A percentile compares a stretch with the other conserved stretches of the same genome.
phyloP scores from a whole-genome alignment of 2,329 filamentous ascomycete species.

The Penicillium sp. region DNA sequence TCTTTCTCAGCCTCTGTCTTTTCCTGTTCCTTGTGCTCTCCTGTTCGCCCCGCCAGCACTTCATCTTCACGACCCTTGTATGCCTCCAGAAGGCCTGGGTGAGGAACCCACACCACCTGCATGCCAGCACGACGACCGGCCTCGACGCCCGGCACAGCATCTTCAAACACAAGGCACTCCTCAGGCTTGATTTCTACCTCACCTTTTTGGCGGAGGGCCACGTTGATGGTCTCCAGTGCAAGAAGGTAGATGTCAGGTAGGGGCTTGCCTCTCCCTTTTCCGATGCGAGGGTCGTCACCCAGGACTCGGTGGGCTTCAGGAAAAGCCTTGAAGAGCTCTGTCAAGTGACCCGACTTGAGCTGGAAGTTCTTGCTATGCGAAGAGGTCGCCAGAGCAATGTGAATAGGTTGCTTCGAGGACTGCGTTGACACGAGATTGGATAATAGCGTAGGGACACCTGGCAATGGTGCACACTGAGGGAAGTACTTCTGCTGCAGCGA shows the following conservation, averaged over 20 bases:
- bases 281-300: constrained; percentile 82
- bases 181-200: constrained; percentile 70
- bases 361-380: constrained; percentile 73
- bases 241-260: constrained; percentile 92
- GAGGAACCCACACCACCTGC: constrained; percentile 91
- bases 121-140: constrained; percentile 88
- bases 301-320: constrained; percentile 72
- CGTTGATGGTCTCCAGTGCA: constrained; percentile 83
- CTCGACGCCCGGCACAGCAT: constrained; percentile 91
- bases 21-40: constrained; percentile 66
- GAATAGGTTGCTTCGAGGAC: constrained; percentile 55
- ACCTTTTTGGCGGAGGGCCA: constrained; percentile 62
- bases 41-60: constrained; percentile 81
- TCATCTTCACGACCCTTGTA: constrained; percentile 76
- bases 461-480: constrained; percentile 72
- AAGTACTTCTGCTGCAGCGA: constrained; percentile 74
- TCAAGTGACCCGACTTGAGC: constrained; percentile 70
- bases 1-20: constrained; percentile 44
- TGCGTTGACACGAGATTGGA: constrained; percentile 38
- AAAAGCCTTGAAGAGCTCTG: constrained; percentile 63
- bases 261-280: constrained; percentile 83
- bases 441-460: constrained; percentile 75
- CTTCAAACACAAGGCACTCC: constrained; percentile 96
- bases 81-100: constrained; percentile 75
- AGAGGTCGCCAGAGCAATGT: constrained; percentile 86